Percentiles rank a stretch among this genome's conserved stretches.
Conservation (phyloP, 2,329 filamentous ascomycete species). For the Stemphylium beticola region DNA sequence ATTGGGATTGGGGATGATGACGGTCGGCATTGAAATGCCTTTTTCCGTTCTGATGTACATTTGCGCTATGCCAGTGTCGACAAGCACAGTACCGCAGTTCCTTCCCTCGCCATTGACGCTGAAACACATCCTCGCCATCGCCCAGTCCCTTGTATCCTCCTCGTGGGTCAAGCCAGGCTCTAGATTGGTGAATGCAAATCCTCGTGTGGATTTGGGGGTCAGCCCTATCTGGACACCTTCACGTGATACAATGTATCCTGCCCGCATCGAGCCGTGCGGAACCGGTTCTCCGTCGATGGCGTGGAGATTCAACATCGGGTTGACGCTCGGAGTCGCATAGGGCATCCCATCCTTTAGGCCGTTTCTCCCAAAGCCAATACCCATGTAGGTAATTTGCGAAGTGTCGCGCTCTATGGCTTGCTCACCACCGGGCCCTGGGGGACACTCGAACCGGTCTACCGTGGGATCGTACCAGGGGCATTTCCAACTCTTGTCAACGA, state of each 20-base stretch:
- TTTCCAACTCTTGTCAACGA: constrained; percentile 43
- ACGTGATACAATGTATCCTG: constrained; percentile 41
- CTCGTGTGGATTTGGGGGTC: constrained; percentile 27
- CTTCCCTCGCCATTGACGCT: constrained; percentile 27
- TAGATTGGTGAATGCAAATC: constrained; percentile 32
- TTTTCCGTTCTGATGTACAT: constrained; percentile 45
- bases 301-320: constrained; percentile 46
- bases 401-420: constrained; percentile 32
- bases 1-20: constrained; percentile 42
- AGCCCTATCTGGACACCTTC: constrained; percentile 40
- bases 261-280: constrained; percentile 12
- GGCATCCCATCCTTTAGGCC: constrained; percentile 36
- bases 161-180: constrained; percentile 36
- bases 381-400: constrained; percentile 45
- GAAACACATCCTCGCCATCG: constrained; percentile 43
- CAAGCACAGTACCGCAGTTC: constrained; percentile 36
- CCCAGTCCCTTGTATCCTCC: constrained; percentile 42
- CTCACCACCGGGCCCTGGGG: constrained; percentile 34
- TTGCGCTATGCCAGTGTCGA: constrained; percentile 44
- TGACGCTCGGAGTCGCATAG: constrained; percentile 36
- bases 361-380: constrained; percentile 46
- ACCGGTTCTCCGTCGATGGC: constrained; percentile 30
- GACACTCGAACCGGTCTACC: constrained; percentile 39
- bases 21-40: constrained; percentile 33
- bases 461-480: constrained; percentile 45